Evolutionary conservation across 352 stramenopile species (phyloP).

Genomic region (Phytophthora podocarpi): DNA sequence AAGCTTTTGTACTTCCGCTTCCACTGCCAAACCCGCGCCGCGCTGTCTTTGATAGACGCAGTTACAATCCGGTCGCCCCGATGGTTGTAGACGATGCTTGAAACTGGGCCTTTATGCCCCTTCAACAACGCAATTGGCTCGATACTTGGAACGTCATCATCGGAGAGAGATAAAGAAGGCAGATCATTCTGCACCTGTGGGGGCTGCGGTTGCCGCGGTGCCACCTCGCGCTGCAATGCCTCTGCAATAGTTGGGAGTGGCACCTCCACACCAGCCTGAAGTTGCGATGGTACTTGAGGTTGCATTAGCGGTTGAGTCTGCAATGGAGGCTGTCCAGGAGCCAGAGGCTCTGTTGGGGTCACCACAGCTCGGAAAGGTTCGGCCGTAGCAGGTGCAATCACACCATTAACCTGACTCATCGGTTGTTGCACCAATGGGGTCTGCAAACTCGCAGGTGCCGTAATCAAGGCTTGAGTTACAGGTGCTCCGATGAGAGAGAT

Average conservation of each 20-base stretch:
- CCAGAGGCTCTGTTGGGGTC: conserved; percentile 3
- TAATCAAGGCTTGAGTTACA: not conserved
- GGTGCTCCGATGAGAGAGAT: conserved; percentile 1
- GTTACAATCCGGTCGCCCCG: conserved; percentile 92
- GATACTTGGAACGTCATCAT: conserved; percentile 55
- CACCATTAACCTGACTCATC: not conserved
- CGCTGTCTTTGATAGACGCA: conserved; percentile 94
- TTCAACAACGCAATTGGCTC: conserved; percentile 72
- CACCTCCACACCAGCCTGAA: conserved; percentile 8
- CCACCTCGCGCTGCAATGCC: conserved; percentile 23
- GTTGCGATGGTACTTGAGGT: conserved; percentile 4
- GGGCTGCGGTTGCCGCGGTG: conserved; percentile 43
- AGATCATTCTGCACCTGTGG: conserved; percentile 60
- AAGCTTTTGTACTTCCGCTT: conserved; percentile 67
- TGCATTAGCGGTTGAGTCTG: not conserved
- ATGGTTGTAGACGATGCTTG: conserved; percentile 93
- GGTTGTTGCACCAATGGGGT: conserved; percentile 7
- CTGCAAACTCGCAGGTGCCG: not conserved
- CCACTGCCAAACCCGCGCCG: conserved; percentile 70
- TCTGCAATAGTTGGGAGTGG: conserved; percentile 29
- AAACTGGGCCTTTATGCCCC: conserved; percentile 93
- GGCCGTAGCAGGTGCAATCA: not conserved
- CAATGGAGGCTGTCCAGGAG: not conserved
- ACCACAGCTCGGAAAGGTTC: conserved; percentile 10
- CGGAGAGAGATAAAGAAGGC: conserved; percentile 46